Percentiles rank a stretch among this genome's conserved stretches.
Evolutionary conservation across 495 filamentous ascomycete genomes (phyloP).

Genomic region (Lophium mytilinum): DNA sequence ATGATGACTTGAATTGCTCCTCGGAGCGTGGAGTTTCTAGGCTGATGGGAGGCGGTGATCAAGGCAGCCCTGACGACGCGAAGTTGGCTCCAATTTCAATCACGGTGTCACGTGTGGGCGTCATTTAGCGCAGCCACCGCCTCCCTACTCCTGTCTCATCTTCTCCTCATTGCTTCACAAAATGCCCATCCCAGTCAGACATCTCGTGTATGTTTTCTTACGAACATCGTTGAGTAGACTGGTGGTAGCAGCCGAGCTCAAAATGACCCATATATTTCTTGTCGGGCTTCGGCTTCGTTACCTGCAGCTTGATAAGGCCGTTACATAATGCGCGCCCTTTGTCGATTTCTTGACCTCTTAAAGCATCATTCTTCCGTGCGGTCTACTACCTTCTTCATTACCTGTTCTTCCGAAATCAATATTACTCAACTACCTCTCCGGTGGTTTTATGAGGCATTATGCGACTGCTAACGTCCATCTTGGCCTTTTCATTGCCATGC

Average conservation of each 20-base stretch:
- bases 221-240: too few species aligned
- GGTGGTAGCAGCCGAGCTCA: too few species aligned
- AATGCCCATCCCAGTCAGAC: too few species aligned
- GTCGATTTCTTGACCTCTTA: neutral
- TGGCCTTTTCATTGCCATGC: neutral
- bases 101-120: too few species aligned
- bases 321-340: constrained; percentile 25
- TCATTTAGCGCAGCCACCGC: too few species aligned
- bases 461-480: neutral
- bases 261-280: too few species aligned
- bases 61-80: too few species aligned
- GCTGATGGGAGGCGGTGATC: neutral
- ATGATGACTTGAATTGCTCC: constrained; percentile 1
- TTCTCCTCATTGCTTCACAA: too few species aligned
- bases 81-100: too few species aligned
- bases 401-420: constrained; percentile 1
- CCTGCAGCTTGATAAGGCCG: neutral
- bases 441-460: neutral
- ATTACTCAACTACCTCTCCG: neutral
- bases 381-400: neutral
- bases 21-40: neutral
- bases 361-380: constrained; percentile 1
- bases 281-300: too few species aligned
- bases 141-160: too few species aligned
- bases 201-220: too few species aligned